Evolutionary conservation across 1,284 basidiomycete genomes (phyloP), one percentile per base, ranked within the genome.

Genomic region (Cutaneotrichosporon sp.): DNA sequence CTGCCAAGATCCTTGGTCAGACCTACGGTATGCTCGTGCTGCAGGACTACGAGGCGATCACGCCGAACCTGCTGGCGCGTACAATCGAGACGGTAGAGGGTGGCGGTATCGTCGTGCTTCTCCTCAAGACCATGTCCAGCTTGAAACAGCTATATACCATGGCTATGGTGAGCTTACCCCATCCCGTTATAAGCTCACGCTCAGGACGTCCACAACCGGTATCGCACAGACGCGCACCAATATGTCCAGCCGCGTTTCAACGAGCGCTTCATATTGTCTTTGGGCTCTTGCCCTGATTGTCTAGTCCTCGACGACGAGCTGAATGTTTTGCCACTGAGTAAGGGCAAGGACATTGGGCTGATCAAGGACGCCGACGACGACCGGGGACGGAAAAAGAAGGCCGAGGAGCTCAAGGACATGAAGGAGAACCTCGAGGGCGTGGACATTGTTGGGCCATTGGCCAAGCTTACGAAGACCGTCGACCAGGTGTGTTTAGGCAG

Each of bases 1-100:
- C 90, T 1, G 84, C 93, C 54, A 94, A 94, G 75, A 90, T 96
- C 59, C 84, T 98, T 30, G 96, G 96, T 66, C 90, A 97, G 71
- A 98, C 96, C 0, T 97, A 88, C 74, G 94, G 94, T 42, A 98
- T 98, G 92, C 86, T 91, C 59, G 84, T 98, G 8, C 78, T 99
- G 52, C 96, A 98, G 77, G 96, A 98, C 70, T 99, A 98, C 65
- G 96, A 99, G 72, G 94, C 96, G 3, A 84, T 99, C 61, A 99
- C 96, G 1, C 96, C 96, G 26, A 99, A 99, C 77, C 77, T 97
- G 53, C 84, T 98, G 26, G 96, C 96, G 5, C 80, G 94, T 47
- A 98, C 96, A 18, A 93, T 98, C 54, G 96, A 99, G 78, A 99
- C 96, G 0, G 94, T 98, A 1, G 90, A 98, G 71, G 96, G 96